These are phyloP conservation scores for Carex arenaria DNA, from an alignment of 202 grass and related monocot genomes.

Conservation along the genomic window DNA sequence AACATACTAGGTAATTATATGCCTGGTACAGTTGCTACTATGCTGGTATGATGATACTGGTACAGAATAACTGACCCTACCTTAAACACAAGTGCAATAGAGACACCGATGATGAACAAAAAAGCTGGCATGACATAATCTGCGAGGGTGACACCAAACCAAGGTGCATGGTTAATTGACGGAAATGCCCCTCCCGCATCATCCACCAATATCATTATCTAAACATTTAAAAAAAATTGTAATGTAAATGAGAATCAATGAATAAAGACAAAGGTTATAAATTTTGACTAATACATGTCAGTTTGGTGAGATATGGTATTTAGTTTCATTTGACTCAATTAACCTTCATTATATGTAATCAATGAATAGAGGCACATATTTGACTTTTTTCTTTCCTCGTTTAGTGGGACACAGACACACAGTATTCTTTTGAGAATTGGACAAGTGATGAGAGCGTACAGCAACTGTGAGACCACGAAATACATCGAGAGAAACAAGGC, in stretches of 20 bases:
- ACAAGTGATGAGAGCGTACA: slow-evolving; percentile 25
- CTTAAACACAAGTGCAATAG: slow-evolving; percentile 84
- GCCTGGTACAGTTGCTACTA: background rate
- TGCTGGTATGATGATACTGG: background rate
- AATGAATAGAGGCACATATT: too few relatives aligned
- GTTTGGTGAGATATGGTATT: background rate
- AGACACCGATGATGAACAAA: slow-evolving; percentile 90
- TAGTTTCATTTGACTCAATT: background rate
- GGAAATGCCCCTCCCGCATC: slow-evolving; percentile 89
- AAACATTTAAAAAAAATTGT: background rate
- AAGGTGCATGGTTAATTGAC: slow-evolving; percentile 85
- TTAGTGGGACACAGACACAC: too few relatives aligned
- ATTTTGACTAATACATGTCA: background rate
- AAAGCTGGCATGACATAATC: slow-evolving; percentile 96
- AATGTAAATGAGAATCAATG: background rate
- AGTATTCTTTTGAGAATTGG: too few relatives aligned
- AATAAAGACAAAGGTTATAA: background rate
- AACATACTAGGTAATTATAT: background rate
- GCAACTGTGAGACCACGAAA: slow-evolving; percentile 91
- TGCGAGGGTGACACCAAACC: slow-evolving; percentile 82
- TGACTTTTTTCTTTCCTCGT: too few relatives aligned
- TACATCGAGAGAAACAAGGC: slow-evolving; percentile 74
- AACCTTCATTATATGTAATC: background rate
- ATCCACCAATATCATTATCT: slow-evolving; percentile 96
- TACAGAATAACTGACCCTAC: slow-evolving; percentile 15